These are phyloP conservation scores for Gracilaria gracilis DNA, from an alignment of 23 red algal species.

Conservation along the genomic window DNA sequence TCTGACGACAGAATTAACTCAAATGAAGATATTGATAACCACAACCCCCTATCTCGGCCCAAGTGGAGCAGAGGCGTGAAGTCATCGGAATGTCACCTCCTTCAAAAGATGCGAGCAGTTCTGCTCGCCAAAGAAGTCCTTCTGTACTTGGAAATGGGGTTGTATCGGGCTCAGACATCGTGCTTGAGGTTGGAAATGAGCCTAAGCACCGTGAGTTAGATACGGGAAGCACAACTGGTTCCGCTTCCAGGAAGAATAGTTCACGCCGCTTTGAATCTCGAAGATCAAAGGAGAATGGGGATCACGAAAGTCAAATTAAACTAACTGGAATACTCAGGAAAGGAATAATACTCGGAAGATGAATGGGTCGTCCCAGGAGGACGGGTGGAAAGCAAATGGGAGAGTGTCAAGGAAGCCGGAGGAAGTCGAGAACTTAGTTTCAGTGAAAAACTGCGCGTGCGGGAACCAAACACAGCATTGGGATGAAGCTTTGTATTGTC, in stretches of 20 bases:
- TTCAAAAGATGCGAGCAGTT: conserved; percentile 5
- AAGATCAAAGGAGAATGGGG: not conserved
- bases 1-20: conserved; percentile 3
- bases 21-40: conserved; percentile 17
- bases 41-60: not conserved
- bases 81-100: not conserved
- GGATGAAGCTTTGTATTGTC: not conserved
- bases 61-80: not conserved
- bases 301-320: not conserved
- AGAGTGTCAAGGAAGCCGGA: not conserved
- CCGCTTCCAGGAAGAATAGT: not conserved
- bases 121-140: not conserved
- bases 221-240: not conserved
- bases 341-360: not conserved
- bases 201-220: not conserved
- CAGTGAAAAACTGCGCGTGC: conserved; percentile 10
- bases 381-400: conserved; percentile 2
- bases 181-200: not conserved
- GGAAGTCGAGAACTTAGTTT: not conserved
- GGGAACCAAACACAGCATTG: not conserved
- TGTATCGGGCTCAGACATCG: not conserved
- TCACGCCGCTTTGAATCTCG: not conserved
- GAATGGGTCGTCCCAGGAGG: not conserved
- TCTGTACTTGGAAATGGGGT: not conserved
- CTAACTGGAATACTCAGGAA: not conserved